phyloP scores from a whole-genome alignment of 371 early-diverging fungal species.

The Actinomortierella ambigua region DNA sequence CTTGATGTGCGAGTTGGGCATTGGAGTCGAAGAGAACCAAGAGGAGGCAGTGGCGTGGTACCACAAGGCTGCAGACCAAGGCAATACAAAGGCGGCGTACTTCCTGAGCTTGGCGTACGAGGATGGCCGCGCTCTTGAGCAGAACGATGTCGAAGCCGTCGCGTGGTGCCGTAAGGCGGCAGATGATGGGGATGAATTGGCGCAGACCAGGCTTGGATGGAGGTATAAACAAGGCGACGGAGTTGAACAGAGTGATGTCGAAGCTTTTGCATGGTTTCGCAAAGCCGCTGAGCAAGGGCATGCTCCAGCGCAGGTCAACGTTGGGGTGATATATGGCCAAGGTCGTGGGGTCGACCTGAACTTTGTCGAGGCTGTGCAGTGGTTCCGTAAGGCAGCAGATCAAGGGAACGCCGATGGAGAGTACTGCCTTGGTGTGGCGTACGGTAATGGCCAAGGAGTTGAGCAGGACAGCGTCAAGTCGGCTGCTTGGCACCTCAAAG shows the following conservation, averaged over 20 bases:
- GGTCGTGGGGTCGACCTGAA: conserved; percentile 77
- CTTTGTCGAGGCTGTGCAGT: conserved; percentile 65
- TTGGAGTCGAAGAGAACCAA: conserved; percentile 74
- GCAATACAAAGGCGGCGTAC: conserved; percentile 77
- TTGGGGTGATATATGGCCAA: conserved; percentile 85
- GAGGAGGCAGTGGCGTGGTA: conserved; percentile 75
- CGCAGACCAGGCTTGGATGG: conserved; percentile 67
- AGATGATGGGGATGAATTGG: conserved; percentile 72
- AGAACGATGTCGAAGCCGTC: conserved; percentile 67
- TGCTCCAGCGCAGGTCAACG: conserved; percentile 79
- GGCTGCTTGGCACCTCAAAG: too few relatives aligned
- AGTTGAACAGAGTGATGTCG: conserved; percentile 64
- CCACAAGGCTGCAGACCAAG: conserved; percentile 61
- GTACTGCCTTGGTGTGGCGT: conserved; percentile 66
- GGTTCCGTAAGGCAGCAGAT: conserved; percentile 74
- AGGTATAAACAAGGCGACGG: conserved; percentile 87
- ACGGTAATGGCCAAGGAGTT: too few relatives aligned
- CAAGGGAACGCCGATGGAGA: conserved; percentile 83
- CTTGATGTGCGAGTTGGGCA: conserved; percentile 75
- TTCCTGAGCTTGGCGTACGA: conserved; percentile 86
- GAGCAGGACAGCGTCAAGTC: too few relatives aligned
- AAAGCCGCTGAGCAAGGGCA: conserved; percentile 66
- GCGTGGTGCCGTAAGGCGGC: conserved; percentile 80
- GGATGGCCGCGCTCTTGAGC: conserved; percentile 78
- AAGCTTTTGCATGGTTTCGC: conserved; percentile 75